Base-by-base conservation (phyloP, 2,329 filamentous ascomycete genomes). In the Aspergillus sojae region DNA sequence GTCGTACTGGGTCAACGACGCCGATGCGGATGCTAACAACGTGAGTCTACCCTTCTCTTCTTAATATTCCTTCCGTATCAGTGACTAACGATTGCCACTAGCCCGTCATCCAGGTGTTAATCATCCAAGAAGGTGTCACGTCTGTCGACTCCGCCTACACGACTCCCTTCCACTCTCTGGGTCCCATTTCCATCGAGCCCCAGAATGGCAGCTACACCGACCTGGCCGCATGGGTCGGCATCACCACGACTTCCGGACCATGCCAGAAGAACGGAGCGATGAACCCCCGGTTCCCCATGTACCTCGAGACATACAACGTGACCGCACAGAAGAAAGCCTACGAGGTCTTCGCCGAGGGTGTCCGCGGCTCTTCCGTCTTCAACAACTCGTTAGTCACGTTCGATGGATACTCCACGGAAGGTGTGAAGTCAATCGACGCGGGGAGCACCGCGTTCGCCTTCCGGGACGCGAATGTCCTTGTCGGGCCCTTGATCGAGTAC, bases 351-450 rank as follows among this genome's bases (percentile, higher is more conserved):
- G 72, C 76, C 0, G 64, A 74, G 0, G 71, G 72, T 1, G 71
- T 78, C 19, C 69, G 71, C 1, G 67, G 70, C 3, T 66, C 67
- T 11, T 75, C 78, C 0, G 67, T 67, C 0, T 76, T 79, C 46
- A 77, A 76, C 57, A 67, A 75, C 65, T 80, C 80, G 1, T 73
- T 86, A 50, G 83, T 86, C 74, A 82, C 86, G 80, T 84, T 87
- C 59, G 85, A 88, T 68, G 82, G 82, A 5, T 88, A 87, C 72
- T 79, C 84, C 1, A 73, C 71, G 6, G 71, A 80, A 26, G 85
- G 80, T 1, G 79, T 87, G 3, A 69, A 78, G 58, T 73, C 71
- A 0, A 67, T 83, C 43, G 64, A 71, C 48, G 67, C 64, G 28
- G 69, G 71, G 7, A 75, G 77, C 1, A 77, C 79, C 3, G 83